Percentiles rank a stretch among this genome's conserved stretches.
Evolutionary conservation across 148 eudicot genomes (phyloP).

Genomic region (Gaultheria prostrata): DNA sequence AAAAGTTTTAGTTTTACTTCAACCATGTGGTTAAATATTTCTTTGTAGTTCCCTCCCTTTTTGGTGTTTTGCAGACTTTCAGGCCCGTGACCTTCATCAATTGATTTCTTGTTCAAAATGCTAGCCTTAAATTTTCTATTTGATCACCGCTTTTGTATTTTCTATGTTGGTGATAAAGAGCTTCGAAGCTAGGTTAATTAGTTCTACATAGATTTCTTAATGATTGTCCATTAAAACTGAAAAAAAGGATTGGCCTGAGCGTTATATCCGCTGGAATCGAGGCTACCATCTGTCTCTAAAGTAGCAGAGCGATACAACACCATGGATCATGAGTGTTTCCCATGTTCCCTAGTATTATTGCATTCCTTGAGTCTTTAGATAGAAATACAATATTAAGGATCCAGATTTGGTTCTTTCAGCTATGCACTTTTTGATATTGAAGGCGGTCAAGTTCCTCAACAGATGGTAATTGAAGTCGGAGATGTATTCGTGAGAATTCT

Average conservation of each 20-base stretch:
- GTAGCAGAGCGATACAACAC: neutral
- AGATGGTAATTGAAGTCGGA: conserved; percentile 83
- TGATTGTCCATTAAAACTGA: neutral
- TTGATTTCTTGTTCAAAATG: neutral
- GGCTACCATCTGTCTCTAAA: neutral
- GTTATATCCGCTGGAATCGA: neutral
- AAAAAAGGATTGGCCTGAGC: neutral
- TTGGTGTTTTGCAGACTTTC: neutral
- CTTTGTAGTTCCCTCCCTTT: neutral
- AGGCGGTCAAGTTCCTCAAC: conserved; percentile 77
- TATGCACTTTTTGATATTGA: conserved; percentile 70
- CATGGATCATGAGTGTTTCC: neutral
- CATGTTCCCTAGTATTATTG: neutral
- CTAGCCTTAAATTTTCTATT: conserved; percentile 6
- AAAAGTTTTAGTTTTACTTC: neutral
- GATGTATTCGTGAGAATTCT: conserved; percentile 71
- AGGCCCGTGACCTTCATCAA: neutral
- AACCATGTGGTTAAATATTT: neutral
- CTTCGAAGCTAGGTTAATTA: neutral
- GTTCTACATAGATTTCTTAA: neutral
- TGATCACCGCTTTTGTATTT: neutral
- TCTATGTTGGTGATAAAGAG: neutral
- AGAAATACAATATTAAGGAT: conserved; percentile 23
- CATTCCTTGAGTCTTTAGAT: conserved; percentile 13
- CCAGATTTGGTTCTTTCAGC: conserved; percentile 45